Conservation (phyloP, 2,329 filamentous ascomycete genomes). For the Hymenoscyphus fructigenus region DNA sequence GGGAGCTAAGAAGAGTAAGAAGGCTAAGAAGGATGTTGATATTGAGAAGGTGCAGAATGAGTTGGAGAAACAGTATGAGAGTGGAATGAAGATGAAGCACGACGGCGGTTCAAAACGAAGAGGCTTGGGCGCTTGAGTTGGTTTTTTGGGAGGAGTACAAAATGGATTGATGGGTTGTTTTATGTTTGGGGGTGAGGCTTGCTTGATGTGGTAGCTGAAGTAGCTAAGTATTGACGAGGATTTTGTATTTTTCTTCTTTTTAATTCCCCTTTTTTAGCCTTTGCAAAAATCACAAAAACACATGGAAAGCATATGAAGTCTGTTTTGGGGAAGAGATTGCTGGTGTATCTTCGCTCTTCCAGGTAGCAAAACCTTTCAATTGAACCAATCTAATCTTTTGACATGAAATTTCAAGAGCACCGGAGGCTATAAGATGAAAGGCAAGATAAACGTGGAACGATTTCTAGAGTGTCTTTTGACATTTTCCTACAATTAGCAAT, state of each 20-base stretch:
- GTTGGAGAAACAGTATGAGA: conserved; percentile 39
- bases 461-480: no score
- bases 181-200: not conserved
- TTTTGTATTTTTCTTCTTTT: not conserved
- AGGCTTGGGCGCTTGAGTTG: conserved; percentile 38
- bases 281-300: not conserved
- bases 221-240: not conserved
- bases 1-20: conserved; percentile 18
- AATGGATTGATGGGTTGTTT: not conserved
- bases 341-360: not conserved
- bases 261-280: not conserved
- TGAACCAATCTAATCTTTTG: not conserved
- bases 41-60: conserved; percentile 36
- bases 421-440: no score
- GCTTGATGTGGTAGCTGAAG: not conserved
- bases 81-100: conserved; percentile 40
- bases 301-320: not conserved
- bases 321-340: not conserved
- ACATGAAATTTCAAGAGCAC: no score
- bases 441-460: no score
- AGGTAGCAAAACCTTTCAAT: not conserved
- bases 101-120: conserved; percentile 38
- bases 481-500: no score
- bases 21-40: conserved; percentile 13
- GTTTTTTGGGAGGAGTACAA: not conserved